A percentile compares a stretch with the other conserved stretches of the same genome.
Evolutionary conservation across 352 stramenopile species (phyloP).

Genomic region (Globisporangium barbulae): DNA sequence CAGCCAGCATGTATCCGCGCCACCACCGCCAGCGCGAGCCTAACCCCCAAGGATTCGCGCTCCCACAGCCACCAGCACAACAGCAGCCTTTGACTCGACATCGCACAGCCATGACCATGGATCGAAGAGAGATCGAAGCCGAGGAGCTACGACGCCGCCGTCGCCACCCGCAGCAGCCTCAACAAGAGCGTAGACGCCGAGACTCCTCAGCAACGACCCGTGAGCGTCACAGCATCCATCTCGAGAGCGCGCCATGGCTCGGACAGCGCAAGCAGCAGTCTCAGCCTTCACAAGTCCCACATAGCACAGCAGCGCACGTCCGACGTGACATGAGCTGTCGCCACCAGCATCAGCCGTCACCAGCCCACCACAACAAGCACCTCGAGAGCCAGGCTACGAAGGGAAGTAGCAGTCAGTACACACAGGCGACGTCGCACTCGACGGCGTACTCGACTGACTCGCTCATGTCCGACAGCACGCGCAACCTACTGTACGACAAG

Average conservation of each 20-base stretch:
- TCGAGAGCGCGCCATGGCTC: conserved; percentile 17
- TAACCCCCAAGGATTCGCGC: not conserved
- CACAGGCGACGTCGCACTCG: conserved; percentile 2
- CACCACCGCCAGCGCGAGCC: not conserved
- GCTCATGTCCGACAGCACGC: conserved; percentile 10
- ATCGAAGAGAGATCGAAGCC: not conserved
- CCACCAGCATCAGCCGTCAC: not conserved
- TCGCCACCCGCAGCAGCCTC: not conserved
- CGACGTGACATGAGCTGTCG: not conserved
- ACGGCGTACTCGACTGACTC: not conserved
- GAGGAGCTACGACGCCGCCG: not conserved
- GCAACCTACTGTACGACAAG: conserved; percentile 7
- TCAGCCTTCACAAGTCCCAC: not conserved
- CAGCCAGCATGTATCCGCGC: not conserved
- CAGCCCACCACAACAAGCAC: not conserved
- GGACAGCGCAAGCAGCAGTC: conserved; percentile 3
- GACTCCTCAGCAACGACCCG: not conserved
- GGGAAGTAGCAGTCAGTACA: conserved; percentile 7
- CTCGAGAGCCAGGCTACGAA: conserved; percentile 6
- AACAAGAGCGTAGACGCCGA: not conserved
- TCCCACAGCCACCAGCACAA: not conserved
- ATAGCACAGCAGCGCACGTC: not conserved
- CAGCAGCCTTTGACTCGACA: not conserved
- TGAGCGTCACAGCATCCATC: conserved; percentile 11
- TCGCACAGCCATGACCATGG: not conserved